Evolutionary conservation across 2,329 filamentous ascomycete genomes (phyloP), one percentile per base, ranked within the genome.

Genomic region (Aspergillus latus): DNA sequence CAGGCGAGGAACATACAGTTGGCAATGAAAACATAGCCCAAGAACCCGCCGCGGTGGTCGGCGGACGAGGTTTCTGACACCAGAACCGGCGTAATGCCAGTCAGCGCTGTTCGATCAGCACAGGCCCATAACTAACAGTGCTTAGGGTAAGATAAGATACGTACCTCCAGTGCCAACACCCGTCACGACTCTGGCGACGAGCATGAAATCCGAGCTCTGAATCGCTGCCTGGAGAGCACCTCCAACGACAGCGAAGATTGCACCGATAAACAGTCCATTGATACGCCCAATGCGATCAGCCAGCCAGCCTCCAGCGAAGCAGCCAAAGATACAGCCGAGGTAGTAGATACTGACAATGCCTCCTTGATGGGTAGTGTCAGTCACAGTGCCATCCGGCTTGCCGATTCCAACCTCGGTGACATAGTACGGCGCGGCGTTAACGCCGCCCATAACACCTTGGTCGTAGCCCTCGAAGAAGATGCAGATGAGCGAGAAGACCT

Each of bases 231-330:
- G 79, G 40, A 83, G 67, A 2, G 76, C 76, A 13, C 77, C 81
- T 8, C 81, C 80, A 3, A 82, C 57, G 5, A 82, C 64, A 2
- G 78, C 77, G 60, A 82, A 79, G 36, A 77, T 52, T 1, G 79
- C 71, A 1, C 79, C 79, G 29, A 78, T 66, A 50, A 81, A 73
- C 42, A 82, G 67, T 47, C 78, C 78, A 54, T 78, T 80, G 62
- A 80, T 81, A 30, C 81, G 78, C n/a, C 81, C 82, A 37, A 81
- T 74, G 16, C 73, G 74, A 62, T 84, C 81, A n/a, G 78, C 82
- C 16, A 78, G 66, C 75, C 77, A 78, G 7, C 74, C 79, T 9
- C 79, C 80, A 9, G 72, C 64, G 60, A 82, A 81, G 62, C 79
- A 81, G 10, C 78, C 80, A 51, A 78, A 76, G 55, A 82, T 79